Percentiles rank a stretch among this genome's conserved stretches.
Evolutionary conservation across 768 basidiomycete genomes (phyloP).

Genomic region (Hypsizygus marmoreus): DNA sequence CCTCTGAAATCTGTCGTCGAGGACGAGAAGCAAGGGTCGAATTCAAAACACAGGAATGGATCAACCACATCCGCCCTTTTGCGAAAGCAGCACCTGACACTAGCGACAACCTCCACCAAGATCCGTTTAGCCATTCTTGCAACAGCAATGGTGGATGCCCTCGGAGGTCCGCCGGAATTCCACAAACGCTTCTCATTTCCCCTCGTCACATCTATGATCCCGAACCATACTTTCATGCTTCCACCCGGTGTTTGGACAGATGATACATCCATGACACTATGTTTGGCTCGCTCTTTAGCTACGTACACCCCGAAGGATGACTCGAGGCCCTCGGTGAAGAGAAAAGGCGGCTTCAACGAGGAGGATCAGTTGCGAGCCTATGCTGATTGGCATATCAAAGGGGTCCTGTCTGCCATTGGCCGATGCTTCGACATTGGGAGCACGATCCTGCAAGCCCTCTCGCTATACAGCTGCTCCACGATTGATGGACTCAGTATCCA

Average conservation of each 20-base stretch:
- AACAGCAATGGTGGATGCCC: slow-evolving; percentile 46
- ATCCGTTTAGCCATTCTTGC: slow-evolving; percentile 40
- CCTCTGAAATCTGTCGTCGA: neutral
- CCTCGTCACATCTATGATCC: slow-evolving; percentile 35
- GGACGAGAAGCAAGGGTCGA: neutral
- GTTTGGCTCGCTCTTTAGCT: slow-evolving; percentile 42
- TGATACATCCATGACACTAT: slow-evolving; percentile 50
- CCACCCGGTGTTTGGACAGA: slow-evolving; percentile 48
- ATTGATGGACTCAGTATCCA: slow-evolving; percentile 13
- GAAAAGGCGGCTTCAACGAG: slow-evolving; percentile 19
- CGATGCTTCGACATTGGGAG: slow-evolving; percentile 36
- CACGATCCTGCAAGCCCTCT: slow-evolving; percentile 35
- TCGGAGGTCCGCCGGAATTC: slow-evolving; percentile 47
- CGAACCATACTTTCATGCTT: slow-evolving; percentile 39
- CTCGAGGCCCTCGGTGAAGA: neutral
- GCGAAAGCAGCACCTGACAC: slow-evolving; percentile 26
- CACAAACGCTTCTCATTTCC: slow-evolving; percentile 38
- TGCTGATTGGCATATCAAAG: slow-evolving; percentile 10
- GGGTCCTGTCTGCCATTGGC: slow-evolving; percentile 18
- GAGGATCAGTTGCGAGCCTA: slow-evolving; percentile 19
- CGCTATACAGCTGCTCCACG: slow-evolving; percentile 24
- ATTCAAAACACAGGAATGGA: neutral
- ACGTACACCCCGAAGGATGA: slow-evolving; percentile 21
- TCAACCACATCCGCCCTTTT: slow-evolving; percentile 17
- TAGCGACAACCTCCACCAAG: slow-evolving; percentile 34